Evolutionary conservation across 129 eudicot genomes (phyloP).

Genomic region (Centella asiatica): DNA sequence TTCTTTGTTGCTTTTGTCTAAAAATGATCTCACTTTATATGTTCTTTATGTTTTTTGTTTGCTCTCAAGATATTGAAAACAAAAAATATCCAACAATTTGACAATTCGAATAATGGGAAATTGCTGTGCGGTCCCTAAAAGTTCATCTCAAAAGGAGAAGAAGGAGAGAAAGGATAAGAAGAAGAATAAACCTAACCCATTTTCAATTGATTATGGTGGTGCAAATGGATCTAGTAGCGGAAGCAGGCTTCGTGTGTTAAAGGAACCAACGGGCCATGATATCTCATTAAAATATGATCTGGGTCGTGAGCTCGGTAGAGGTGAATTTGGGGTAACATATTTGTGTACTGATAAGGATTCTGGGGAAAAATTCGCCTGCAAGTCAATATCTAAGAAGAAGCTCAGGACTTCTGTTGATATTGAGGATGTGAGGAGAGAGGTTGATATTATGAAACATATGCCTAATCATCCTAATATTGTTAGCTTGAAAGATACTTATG

Average conservation of each 20-base stretch:
- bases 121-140: conserved; percentile 48
- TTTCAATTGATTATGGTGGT: conserved; percentile 34
- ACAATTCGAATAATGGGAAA: conserved; percentile 52
- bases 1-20: not conserved
- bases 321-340: conserved; percentile 80
- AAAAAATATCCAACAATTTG: conserved; percentile 16
- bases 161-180: conserved; percentile 28
- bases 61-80: not conserved
- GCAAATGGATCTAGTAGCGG: conserved; percentile 31
- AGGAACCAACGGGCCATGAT: conserved; percentile 49
- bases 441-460: conserved; percentile 75
- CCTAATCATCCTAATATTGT: conserved; percentile 72
- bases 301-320: conserved; percentile 71
- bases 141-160: conserved; percentile 32
- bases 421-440: conserved; percentile 78
- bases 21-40: not conserved
- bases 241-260: conserved; percentile 42
- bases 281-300: conserved; percentile 41
- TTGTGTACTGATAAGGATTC: conserved; percentile 60
- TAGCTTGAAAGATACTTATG: conserved; percentile 55
- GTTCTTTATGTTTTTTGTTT: not conserved
- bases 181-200: conserved; percentile 49
- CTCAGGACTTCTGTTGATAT: conserved; percentile 71
- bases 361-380: conserved; percentile 58
- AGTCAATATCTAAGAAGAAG: conserved; percentile 69